Conservation (phyloP, 345 rosid species). For the Turnera subulata region DNA sequence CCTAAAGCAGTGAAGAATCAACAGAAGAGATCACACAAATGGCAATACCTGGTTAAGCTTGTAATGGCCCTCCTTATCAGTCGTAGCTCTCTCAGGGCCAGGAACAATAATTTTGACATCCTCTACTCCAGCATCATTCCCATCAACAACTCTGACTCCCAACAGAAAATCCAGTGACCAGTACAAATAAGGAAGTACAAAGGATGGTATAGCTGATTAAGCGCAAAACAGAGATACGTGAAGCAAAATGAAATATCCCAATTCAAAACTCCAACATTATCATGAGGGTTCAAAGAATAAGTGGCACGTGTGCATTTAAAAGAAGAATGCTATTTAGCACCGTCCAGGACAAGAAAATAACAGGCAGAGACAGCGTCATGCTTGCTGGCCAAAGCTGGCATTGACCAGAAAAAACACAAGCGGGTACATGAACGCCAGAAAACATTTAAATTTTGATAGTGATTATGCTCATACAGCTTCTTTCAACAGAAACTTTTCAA, state of each 20-base stretch:
- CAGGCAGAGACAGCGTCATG: no score
- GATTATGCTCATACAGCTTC: no score
- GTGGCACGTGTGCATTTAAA: conserved; percentile 3
- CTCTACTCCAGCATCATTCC: conserved; percentile 72
- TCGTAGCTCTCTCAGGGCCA: conserved; percentile 75
- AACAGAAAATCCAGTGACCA: conserved; percentile 97
- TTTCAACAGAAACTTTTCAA: no score
- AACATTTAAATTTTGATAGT: no score
- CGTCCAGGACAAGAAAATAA: neutral
- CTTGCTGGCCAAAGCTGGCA: no score
- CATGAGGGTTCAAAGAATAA: conserved; percentile 2
- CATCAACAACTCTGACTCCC: conserved; percentile 88
- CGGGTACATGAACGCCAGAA: no score
- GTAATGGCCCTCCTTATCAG: conserved; percentile 80
- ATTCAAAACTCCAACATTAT: conserved; percentile 2
- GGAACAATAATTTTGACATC: conserved; percentile 78
- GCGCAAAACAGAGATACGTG: neutral
- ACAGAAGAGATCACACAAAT: neutral
- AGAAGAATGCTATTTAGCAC: neutral
- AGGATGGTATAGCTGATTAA: conserved; percentile 2
- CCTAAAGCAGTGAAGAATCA: neutral
- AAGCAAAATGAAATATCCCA: neutral
- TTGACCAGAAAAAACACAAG: no score
- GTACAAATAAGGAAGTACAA: conserved; percentile 14
- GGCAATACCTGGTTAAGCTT: conserved; percentile 85